Evolutionary conservation across 2,329 filamentous ascomycete genomes (phyloP).

Genomic region (Calonectria ilicicola): DNA sequence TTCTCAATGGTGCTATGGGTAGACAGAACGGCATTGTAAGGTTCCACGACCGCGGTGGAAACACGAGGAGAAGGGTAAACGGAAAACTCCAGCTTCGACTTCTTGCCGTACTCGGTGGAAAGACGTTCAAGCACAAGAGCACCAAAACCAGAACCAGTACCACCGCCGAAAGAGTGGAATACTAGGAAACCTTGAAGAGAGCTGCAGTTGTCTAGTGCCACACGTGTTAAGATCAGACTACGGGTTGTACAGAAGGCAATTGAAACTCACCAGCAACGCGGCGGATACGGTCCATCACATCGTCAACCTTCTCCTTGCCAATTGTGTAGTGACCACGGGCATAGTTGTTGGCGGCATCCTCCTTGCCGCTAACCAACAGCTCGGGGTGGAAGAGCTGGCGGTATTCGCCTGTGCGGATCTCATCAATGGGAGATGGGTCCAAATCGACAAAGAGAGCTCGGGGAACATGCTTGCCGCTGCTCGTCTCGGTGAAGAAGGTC

Average conservation of each 20-base stretch:
- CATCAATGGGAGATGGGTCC: slow-evolving; percentile 79
- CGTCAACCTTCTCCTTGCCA: slow-evolving; percentile 81
- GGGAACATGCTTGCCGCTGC: slow-evolving; percentile 78
- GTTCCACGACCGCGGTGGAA: slow-evolving; percentile 78
- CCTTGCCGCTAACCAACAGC: slow-evolving; percentile 79
- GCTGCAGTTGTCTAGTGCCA: slow-evolving; percentile 73
- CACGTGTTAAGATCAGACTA: slow-evolving; percentile 31
- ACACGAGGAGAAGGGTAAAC: slow-evolving; percentile 78
- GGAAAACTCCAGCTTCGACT: slow-evolving; percentile 81
- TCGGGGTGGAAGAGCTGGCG: slow-evolving; percentile 80
- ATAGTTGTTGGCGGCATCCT: slow-evolving; percentile 84
- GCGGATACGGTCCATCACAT: slow-evolving; percentile 76
- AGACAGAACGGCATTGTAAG: slow-evolving; percentile 79
- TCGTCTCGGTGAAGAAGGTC: slow-evolving; percentile 81
- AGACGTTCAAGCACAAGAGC: slow-evolving; percentile 79
- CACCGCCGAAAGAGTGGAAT: slow-evolving; percentile 81
- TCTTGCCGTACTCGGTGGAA: slow-evolving; percentile 80
- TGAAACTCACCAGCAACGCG: slow-evolving; percentile 71
- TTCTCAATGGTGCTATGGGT: slow-evolving; percentile 83
- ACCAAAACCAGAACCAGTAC: slow-evolving; percentile 79
- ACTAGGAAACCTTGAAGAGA: slow-evolving; percentile 80
- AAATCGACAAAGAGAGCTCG: slow-evolving; percentile 80
- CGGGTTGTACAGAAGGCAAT: neutral
- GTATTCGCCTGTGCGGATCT: slow-evolving; percentile 77
- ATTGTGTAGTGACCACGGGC: slow-evolving; percentile 82